Evolutionary conservation across 495 filamentous ascomycete species (phyloP).

Genomic region (Penicillium waksmanii): DNA sequence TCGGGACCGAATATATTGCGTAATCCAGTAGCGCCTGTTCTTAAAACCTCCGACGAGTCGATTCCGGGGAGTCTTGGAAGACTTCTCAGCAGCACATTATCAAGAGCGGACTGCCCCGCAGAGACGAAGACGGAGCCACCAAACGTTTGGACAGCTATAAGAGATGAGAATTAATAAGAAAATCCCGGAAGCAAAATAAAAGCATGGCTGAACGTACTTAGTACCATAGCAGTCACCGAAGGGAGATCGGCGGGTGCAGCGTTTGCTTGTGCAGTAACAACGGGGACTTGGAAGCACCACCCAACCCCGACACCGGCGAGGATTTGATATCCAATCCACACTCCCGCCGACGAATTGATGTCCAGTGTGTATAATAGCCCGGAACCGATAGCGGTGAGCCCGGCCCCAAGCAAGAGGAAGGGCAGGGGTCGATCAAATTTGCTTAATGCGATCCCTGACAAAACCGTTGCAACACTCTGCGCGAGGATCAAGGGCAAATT

Average conservation of each 20-base stretch:
- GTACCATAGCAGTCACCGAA: slow-evolving; percentile 3
- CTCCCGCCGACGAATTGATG: neutral
- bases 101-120: slow-evolving; percentile 58
- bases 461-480: slow-evolving; percentile 7
- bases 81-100: slow-evolving; percentile 63
- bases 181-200: neutral
- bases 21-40: slow-evolving; percentile 52
- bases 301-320: slow-evolving; percentile 65
- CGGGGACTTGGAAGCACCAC: slow-evolving; percentile 70
- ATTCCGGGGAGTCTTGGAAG: slow-evolving; percentile 43
- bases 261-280: slow-evolving; percentile 52
- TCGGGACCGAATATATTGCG: slow-evolving; percentile 43
- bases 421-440: neutral
- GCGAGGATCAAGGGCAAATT: slow-evolving; percentile 68
- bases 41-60: slow-evolving; percentile 39
- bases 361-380: neutral
- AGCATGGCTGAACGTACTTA: slow-evolving; percentile 5
- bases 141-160: slow-evolving; percentile 15
- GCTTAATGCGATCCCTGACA: neutral
- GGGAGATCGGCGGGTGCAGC: neutral
- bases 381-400: neutral
- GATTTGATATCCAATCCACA: slow-evolving; percentile 37
- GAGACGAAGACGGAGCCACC: slow-evolving; percentile 16
- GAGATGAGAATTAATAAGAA: slow-evolving; percentile 1
- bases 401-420: neutral